These are phyloP conservation scores for Penicillium sp. DNA, from an alignment of 2,329 filamentous ascomycete species.

Conservation along the genomic window DNA sequence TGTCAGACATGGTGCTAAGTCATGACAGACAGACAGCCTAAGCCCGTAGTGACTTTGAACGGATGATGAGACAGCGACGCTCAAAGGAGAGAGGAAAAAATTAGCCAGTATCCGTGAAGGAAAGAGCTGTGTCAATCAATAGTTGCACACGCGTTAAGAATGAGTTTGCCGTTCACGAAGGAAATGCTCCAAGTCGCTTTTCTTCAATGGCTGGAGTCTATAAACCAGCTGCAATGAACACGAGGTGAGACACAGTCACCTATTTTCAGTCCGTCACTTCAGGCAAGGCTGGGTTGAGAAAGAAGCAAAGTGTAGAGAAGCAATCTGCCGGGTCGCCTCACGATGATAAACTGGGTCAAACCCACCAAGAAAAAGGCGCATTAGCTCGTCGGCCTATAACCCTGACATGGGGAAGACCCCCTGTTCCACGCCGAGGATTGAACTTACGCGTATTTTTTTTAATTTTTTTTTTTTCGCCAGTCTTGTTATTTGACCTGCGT, in stretches of 20 bases:
- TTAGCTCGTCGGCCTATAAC: background rate
- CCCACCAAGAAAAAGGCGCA: background rate
- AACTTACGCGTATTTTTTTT: background rate
- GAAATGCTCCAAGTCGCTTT: background rate
- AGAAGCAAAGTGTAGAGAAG: background rate
- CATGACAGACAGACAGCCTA: background rate
- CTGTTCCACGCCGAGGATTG: background rate
- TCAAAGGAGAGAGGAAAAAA: background rate
- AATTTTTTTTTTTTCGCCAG: background rate
- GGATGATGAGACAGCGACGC: background rate
- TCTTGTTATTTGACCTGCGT: constrained; percentile 1
- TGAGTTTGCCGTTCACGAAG: background rate
- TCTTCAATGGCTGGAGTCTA: background rate
- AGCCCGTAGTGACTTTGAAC: background rate
- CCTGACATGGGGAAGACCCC: background rate
- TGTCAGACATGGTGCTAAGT: constrained; percentile 1
- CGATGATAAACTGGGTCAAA: background rate
- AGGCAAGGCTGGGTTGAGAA: no score
- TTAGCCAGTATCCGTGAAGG: background rate
- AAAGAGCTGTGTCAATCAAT: background rate
- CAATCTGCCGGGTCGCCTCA: background rate
- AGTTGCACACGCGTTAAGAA: background rate
- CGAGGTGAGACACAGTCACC: background rate
- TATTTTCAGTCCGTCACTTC: background rate
- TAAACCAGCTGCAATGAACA: background rate